A percentile compares a stretch with the other conserved stretches of the same genome.
Conservation (phyloP, 495 filamentous ascomycete species). For the Neurospora pannonica region DNA sequence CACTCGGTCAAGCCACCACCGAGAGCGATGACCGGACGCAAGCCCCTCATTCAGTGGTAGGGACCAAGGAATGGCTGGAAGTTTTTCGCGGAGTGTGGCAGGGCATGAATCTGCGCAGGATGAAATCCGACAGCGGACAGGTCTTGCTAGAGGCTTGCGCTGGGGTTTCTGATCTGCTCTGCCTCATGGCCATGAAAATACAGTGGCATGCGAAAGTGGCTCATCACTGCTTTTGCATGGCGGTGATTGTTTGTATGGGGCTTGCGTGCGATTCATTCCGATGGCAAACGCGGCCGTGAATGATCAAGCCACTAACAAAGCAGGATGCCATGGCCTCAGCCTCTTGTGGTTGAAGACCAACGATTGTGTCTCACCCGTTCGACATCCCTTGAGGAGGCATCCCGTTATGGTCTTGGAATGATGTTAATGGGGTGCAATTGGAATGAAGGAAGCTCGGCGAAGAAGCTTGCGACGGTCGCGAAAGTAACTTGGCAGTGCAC, state of each 20-base stretch:
- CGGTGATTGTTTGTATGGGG: neutral
- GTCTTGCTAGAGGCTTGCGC: neutral
- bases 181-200: neutral
- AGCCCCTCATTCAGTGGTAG: neutral
- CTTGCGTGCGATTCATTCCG: neutral
- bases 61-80: neutral
- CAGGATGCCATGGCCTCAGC: neutral
- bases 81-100: neutral
- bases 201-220: neutral
- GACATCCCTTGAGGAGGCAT: neutral
- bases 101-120: neutral
- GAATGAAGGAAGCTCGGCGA: neutral
- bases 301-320: neutral
- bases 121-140: neutral
- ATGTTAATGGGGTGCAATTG: neutral
- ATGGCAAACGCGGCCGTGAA: neutral
- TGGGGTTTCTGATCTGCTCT: neutral
- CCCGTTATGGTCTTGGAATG: neutral
- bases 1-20: neutral
- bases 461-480: neutral
- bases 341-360: neutral
- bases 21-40: neutral
- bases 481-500: neutral
- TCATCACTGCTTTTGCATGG: neutral
- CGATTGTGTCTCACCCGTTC: neutral